Evolutionary conservation across 768 basidiomycete species (phyloP).

Genomic region (Phallus indusiatus): DNA sequence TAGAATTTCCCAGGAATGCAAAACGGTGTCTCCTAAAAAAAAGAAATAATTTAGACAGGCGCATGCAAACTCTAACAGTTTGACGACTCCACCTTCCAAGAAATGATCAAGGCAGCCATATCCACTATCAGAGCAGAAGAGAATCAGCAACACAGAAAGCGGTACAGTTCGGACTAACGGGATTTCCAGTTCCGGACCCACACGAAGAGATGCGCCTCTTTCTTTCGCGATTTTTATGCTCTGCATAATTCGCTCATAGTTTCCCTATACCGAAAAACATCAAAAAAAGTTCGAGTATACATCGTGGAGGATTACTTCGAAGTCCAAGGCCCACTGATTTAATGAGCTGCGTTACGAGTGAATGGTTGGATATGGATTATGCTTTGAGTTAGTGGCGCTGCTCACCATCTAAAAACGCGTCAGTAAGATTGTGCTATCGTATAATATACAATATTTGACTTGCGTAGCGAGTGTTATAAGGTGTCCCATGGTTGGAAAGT

Average conservation of each 20-base stretch:
- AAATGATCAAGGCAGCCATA: slow-evolving; percentile 99
- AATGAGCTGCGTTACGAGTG: slow-evolving; percentile 54
- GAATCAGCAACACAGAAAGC: neutral
- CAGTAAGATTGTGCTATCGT: too few relatives aligned
- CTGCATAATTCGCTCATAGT: slow-evolving; percentile 80
- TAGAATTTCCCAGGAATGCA: slow-evolving; percentile 97
- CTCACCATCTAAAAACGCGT: slow-evolving; percentile 3
- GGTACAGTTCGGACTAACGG: slow-evolving; percentile 42
- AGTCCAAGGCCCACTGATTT: slow-evolving; percentile 97
- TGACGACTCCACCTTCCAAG: slow-evolving; percentile 60
- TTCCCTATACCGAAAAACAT: slow-evolving; percentile 50
- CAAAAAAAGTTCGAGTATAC: neutral
- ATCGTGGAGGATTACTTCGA: slow-evolving; percentile 47
- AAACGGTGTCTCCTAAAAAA: slow-evolving; percentile 76
- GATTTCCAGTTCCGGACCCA: slow-evolving; percentile 96
- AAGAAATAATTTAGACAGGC: neutral
- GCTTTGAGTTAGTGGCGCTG: neutral
- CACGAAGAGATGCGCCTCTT: slow-evolving; percentile 80
- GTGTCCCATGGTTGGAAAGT: slow-evolving; percentile 56
- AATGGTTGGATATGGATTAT: too few relatives aligned
- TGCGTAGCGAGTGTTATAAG: slow-evolving; percentile 85
- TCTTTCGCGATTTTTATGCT: slow-evolving; percentile 86
- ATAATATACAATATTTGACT: slow-evolving; percentile 18
- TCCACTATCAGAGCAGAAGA: slow-evolving; percentile 41
- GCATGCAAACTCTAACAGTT: neutral